Evolutionary conservation across 2,329 filamentous ascomycete species (phyloP), one percentile per base, ranked within the genome.

Genomic region (Pseudocercospora eumusae): DNA sequence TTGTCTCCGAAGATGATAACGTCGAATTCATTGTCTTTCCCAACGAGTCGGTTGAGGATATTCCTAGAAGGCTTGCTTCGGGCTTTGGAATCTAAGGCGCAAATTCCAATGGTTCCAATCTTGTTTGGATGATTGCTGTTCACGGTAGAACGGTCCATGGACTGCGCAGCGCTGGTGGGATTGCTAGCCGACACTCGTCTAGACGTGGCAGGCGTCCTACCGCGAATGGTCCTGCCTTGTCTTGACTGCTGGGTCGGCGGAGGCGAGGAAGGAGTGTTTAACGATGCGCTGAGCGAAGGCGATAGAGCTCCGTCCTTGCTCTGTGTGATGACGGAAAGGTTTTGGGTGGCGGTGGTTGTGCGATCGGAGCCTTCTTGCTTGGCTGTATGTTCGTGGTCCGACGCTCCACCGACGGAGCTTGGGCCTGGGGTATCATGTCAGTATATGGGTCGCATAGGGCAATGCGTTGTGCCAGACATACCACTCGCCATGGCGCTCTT

Each of bases 1-100:
- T 99, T 99, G 80, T 99, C 95, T 53, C 95, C 96, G 79, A 99
- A 99, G 11, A 99, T 93, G 64, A 96, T 89, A 23, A 98, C 93
- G 71, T 99, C 93, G 72, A 99, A 98, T 70, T 98, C 93, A 55
- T 88, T 86, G 68, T 96, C 93, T 68, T 95, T 93, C 33, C 90
- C 87, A 67, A 97, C 93, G 20, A 99, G 83, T 56, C 93, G 87
- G 73, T 96, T 98, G 63, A 99, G 80, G 69, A 99, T 99, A 73
- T 96, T 98, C 68, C 96, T 86, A 74, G 93, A 97, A 1, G 95
- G 95, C 77, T 98, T 98, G 82, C 93, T 97, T 71, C 95, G 86
- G 36, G 95, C 95, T 79, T 99, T 99, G 69, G 93, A 86, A 78
- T 99, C 95, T 62, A 99, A 82, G 21, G 95, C 96, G 75, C 95